Base-by-base conservation (phyloP, 2,329 filamentous ascomycete genomes). In the Fusarium transvaalense region DNA sequence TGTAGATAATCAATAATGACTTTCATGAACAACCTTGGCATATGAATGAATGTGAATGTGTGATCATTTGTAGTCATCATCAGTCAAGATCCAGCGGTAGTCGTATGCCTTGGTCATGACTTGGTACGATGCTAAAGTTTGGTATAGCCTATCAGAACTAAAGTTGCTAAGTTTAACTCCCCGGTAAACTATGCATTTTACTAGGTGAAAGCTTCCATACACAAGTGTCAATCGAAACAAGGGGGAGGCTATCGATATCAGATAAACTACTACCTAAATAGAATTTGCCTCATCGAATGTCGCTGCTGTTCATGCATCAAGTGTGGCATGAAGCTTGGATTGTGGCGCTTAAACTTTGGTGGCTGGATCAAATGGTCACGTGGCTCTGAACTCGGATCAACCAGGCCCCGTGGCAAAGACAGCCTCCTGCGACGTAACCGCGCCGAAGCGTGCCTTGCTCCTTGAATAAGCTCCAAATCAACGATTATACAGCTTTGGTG, bases 401-500 rank as follows among this genome's bases (percentile, higher is more conserved):
- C 50, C n/a, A 61, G 52, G 21, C 29, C 43, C 68, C 76, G 75
- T 63, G 56, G 48, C 55, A 61, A 59, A 57, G 55, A 60, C 29
- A 38, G 60, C 51, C 63, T 64, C 21, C 50, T 74, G 64, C 64
- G 68, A 74, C 74, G 69, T 74, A 69, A 72, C 70, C 71, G 68
- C 71, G 73, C 64, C 52, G 65, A 48, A 63, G 57, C 69, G 70
- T 73, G 67, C 68, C 57, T 71, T 74, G 61, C 64, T 73, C 66
- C 64, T 72, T 65, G 73, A 65, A 72, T 72, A 73, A 77, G 74
- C 71, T 77, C 61, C 71, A 76, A 71, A 67, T 63, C 66, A 71
- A 72, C 70, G 63, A 73, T 64, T 56, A 71, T 61, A 65, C 72
- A 72, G 75, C 75, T 69, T 69, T 71, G 77, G 77, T 74, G 76